These are phyloP conservation scores for Begonia fuchsioides DNA, from an alignment of 306 rosid species.

Conservation along the genomic window DNA sequence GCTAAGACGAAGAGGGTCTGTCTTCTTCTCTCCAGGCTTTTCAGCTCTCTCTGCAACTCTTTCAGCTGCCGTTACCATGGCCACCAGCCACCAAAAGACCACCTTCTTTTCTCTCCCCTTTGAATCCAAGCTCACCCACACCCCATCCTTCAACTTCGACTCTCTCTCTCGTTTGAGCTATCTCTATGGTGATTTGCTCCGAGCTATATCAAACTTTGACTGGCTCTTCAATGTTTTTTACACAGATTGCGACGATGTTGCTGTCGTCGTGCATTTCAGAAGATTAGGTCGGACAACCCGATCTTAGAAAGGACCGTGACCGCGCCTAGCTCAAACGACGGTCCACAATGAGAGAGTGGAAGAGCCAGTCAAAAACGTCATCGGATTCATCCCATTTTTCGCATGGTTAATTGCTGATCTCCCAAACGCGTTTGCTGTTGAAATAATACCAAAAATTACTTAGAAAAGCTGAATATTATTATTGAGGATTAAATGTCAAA, in stretches of 20 bases:
- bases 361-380: too few relatives aligned
- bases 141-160: slow-evolving; percentile 52
- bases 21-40: slow-evolving; percentile 36
- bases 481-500: too few relatives aligned
- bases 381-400: too few relatives aligned
- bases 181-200: slow-evolving; percentile 23
- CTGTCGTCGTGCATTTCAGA: slow-evolving; percentile 55
- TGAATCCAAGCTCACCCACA: slow-evolving; percentile 50
- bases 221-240: background rate
- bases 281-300: too few relatives aligned
- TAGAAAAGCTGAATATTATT: too few relatives aligned
- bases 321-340: too few relatives aligned
- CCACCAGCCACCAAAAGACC: slow-evolving; percentile 45
- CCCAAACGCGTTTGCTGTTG: too few relatives aligned
- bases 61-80: slow-evolving; percentile 60
- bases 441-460: too few relatives aligned
- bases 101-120: slow-evolving; percentile 22
- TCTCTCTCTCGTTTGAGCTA: too few relatives aligned
- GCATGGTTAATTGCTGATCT: too few relatives aligned
- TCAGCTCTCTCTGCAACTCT: slow-evolving; percentile 60
- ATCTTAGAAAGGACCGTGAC: too few relatives aligned
- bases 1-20: slow-evolving; percentile 29
- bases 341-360: too few relatives aligned
- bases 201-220: background rate
- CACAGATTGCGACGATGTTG: slow-evolving; percentile 41